phyloP scores from a whole-genome alignment of 257 asterid species.

The Nicotiana benthamiana region DNA sequence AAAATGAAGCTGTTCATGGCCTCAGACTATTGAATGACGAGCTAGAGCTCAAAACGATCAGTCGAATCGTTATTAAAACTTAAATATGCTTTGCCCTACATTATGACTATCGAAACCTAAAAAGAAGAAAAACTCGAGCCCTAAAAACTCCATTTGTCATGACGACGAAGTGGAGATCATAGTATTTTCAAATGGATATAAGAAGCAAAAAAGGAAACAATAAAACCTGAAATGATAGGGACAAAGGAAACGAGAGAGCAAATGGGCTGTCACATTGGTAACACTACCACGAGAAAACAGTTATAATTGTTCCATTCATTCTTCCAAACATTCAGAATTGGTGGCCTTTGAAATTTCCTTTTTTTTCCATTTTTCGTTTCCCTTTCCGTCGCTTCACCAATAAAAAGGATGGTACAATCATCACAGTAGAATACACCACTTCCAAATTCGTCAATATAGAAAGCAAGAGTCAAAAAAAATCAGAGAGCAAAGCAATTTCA shows the following conservation, averaged over 20 bases:
- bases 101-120: neutral
- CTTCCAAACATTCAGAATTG: neutral
- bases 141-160: neutral
- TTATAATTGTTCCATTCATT: neutral
- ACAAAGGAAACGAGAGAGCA: neutral
- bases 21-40: too few species aligned
- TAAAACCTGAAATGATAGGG: neutral
- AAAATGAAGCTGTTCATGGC: too few species aligned
- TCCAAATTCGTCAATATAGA: neutral
- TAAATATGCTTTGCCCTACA: neutral
- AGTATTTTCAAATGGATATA: too few species aligned
- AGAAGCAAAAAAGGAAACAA: neutral
- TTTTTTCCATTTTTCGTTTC: neutral
- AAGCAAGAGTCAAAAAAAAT: neutral
- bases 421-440: neutral
- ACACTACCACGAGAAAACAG: neutral
- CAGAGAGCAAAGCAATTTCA: neutral
- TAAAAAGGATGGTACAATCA: neutral
- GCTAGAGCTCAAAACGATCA: too few species aligned
- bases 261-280: neutral
- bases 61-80: too few species aligned
- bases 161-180: neutral
- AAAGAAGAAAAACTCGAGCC: neutral
- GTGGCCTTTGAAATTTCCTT: neutral
- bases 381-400: neutral